Percentiles rank a stretch among this genome's conserved stretches.
phyloP scores from a whole-genome alignment of 2,329 filamentous ascomycete species.

The Talaromyces islandicus region DNA sequence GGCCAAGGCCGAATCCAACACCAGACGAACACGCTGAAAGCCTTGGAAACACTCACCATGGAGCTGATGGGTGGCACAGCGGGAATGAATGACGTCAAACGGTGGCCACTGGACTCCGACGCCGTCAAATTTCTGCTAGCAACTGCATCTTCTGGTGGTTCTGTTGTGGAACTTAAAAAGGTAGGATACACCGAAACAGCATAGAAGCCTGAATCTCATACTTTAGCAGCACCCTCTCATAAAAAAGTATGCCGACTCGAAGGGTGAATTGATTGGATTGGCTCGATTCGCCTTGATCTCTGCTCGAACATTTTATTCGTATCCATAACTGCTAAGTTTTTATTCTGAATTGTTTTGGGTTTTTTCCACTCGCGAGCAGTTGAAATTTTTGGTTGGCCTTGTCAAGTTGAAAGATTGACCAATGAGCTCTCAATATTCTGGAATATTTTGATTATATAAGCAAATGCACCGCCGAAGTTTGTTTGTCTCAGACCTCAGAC shows the following conservation, averaged over 20 bases:
- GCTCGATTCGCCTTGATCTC: constrained; percentile 6
- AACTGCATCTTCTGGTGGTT: constrained; percentile 1
- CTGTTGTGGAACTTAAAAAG: constrained; percentile 8
- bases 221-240: constrained; percentile 6
- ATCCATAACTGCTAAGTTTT: not conserved
- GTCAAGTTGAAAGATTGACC: not conserved
- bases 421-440: not conserved
- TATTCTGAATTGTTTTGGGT: not conserved
- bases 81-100: constrained; percentile 21
- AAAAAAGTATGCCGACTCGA: not conserved
- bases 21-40: constrained; percentile 9
- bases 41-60: constrained; percentile 21
- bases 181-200: constrained; percentile 5
- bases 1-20: not conserved
- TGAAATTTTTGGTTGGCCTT: not conserved
- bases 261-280: constrained; percentile 9
- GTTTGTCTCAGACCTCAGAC: too few relatives aligned
- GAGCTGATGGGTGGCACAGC: constrained; percentile 25
- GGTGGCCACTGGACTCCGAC: constrained; percentile 8
- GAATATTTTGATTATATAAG: not conserved
- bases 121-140: constrained; percentile 4
- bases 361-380: not conserved
- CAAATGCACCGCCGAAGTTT: too few relatives aligned
- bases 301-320: constrained; percentile 7
- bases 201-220: constrained; percentile 1